Evolutionary conservation across 306 rosid genomes (phyloP).

Genomic region (Coriaria nepalensis): DNA sequence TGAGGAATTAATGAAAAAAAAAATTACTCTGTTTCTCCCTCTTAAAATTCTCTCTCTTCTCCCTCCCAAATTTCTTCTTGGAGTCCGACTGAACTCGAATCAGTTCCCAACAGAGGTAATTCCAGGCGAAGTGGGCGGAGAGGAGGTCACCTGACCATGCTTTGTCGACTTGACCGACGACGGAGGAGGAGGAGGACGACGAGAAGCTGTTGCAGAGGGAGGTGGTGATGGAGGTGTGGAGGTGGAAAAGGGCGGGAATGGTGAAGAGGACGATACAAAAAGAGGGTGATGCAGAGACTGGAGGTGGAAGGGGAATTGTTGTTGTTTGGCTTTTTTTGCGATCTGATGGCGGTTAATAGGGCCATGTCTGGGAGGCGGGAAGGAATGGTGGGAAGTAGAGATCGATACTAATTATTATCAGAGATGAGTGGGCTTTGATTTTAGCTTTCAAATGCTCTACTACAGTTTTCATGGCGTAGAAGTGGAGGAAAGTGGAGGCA

Average conservation of each 20-base stretch:
- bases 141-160: conserved; percentile 75
- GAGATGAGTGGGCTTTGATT: neutral
- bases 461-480: conserved; percentile 7
- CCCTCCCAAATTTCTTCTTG: no score
- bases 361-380: conserved; percentile 36
- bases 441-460: conserved; percentile 7
- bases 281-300: conserved; percentile 50
- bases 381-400: neutral
- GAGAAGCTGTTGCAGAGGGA: conserved; percentile 43
- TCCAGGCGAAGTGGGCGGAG: conserved; percentile 66
- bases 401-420: neutral
- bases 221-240: conserved; percentile 40
- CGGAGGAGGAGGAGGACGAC: conserved; percentile 5
- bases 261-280: conserved; percentile 66
- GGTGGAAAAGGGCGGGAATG: conserved; percentile 53
- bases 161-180: conserved; percentile 1
- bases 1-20: no score
- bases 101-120: no score
- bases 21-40: no score
- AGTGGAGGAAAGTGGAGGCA: conserved; percentile 8
- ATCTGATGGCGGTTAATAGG: conserved; percentile 27
- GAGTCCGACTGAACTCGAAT: no score
- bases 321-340: conserved; percentile 22
- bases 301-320: conserved; percentile 28
- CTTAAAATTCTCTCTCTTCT: no score